These are phyloP conservation scores for Lasiodiplodia theobromae DNA, from an alignment of 2,329 filamentous ascomycete species.

Conservation along the genomic window DNA sequence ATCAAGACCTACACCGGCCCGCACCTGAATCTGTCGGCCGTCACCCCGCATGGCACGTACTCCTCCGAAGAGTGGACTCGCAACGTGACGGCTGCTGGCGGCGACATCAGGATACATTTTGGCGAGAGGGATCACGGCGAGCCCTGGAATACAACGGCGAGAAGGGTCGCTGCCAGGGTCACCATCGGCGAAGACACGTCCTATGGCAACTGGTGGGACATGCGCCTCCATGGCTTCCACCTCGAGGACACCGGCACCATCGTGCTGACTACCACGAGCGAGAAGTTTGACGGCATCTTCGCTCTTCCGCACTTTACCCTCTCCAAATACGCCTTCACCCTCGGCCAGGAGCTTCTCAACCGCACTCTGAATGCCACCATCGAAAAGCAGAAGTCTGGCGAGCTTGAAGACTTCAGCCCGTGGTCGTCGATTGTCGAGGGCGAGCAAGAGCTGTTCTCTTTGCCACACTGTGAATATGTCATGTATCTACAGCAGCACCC, in stretches of 20 bases:
- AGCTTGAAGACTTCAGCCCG: conserved; percentile 64
- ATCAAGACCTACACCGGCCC: conserved; percentile 31
- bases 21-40: conserved; percentile 58
- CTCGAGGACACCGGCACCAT: conserved; percentile 82
- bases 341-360: conserved; percentile 68
- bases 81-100: conserved; percentile 78
- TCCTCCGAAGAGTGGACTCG: conserved; percentile 71
- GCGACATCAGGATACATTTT: conserved; percentile 73
- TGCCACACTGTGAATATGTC: conserved; percentile 87
- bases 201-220: conserved; percentile 77
- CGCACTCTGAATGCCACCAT: conserved; percentile 73
- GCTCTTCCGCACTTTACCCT: conserved; percentile 83
- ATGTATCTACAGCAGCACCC: conserved; percentile 82
- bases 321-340: conserved; percentile 58
- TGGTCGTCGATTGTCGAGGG: conserved; percentile 73
- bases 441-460: conserved; percentile 67
- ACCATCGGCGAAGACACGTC: conserved; percentile 75
- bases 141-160: conserved; percentile 56
- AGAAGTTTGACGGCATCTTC: conserved; percentile 91
- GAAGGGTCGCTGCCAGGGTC: conserved; percentile 73
- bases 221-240: conserved; percentile 83
- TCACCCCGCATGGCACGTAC: conserved; percentile 72
- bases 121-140: conserved; percentile 58
- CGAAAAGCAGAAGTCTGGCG: conserved; percentile 68
- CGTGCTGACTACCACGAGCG: conserved; percentile 86